Evolutionary conservation across 2,329 filamentous ascomycete genomes (phyloP), one percentile per base, ranked within the genome.

Genomic region (Neurospora sp.): DNA sequence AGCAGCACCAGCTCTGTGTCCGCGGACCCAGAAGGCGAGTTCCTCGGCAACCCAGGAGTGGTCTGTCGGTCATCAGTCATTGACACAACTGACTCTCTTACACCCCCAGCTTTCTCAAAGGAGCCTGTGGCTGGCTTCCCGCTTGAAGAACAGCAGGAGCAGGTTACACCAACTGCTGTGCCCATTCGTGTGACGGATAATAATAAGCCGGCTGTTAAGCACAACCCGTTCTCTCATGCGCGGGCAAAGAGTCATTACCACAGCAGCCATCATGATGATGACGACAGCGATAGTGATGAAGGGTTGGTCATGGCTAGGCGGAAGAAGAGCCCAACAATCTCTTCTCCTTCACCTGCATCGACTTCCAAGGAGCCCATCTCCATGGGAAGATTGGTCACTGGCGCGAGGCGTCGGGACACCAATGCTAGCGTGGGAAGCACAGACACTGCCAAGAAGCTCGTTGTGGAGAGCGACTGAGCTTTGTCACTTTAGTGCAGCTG

Each of bases 1-100:
- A 90, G 88, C 70, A 86, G 88, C 11, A 86, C 87, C 9, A 89
- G 87, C 75, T 90, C 88, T 2, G 84, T 90, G 10, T 90, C 87
- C 15, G 87, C 86, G 0, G 88, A 90, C 73, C 80, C 85, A 28
- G 88, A 90, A 72, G 86, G 84, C 1, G 88, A 90, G 67, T 86
- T 89, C 46, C 79, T 89, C 3, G 79, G 84, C 69, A 81, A 79
- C 28, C 85, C 85, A 10, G 84, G 83, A 5, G 79, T 82, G 6
- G 79, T 85, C 7, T 80, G 80, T 3, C 80, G 80, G 19, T 78
- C 81, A 1, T 80, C 84, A 11, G 77, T 85, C 1, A 79, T 87
- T 36, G 83, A 86, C 68, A 84, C 85, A 1, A 83, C 82, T 2
- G 86, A 88, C 71, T 85, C 84, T 1, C 79, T 87, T 7, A 87